phyloP scores from a whole-genome alignment of 352 stramenopile genomes.

The Phytophthora parvispora region DNA sequence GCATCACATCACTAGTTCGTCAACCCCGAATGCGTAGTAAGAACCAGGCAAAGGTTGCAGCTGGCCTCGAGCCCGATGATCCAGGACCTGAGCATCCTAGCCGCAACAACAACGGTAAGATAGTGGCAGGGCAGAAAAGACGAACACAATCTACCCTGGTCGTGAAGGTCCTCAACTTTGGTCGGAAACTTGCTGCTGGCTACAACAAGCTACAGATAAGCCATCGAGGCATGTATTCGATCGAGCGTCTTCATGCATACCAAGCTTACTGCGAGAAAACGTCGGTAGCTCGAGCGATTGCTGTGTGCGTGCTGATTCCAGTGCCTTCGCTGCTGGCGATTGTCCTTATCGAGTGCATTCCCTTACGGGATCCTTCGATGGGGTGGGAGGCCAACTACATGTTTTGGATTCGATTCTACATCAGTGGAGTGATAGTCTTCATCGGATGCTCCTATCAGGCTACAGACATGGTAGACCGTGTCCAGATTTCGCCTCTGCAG shows the following conservation, averaged over 20 bases:
- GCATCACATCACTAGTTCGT: too few species aligned
- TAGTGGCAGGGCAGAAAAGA: not conserved
- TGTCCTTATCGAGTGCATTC: conserved; percentile 14
- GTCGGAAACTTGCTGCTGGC: not conserved
- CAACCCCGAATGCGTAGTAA: not conserved
- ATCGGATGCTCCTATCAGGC: conserved; percentile 9
- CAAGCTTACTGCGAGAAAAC: conserved; percentile 37
- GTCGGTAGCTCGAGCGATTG: not conserved
- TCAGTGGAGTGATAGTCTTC: conserved; percentile 3
- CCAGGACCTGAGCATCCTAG: not conserved
- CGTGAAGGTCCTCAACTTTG: not conserved
- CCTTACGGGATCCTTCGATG: conserved; percentile 4
- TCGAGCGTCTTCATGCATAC: conserved; percentile 42
- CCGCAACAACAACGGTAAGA: not conserved
- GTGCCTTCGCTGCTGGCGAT: conserved; percentile 17
- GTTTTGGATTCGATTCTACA: conserved; percentile 26
- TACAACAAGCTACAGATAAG: conserved; percentile 29
- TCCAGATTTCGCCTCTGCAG: conserved; percentile 10
- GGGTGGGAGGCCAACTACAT: conserved; percentile 30
- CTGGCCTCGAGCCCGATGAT: not conserved
- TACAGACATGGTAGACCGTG: conserved; percentile 7
- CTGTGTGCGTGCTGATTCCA: conserved; percentile 19
- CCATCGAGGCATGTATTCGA: conserved; percentile 41
- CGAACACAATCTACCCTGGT: not conserved
- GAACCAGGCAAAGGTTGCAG: not conserved